Evolutionary conservation across 345 rosid species (phyloP).

Genomic region (Euphorbia peplus): DNA sequence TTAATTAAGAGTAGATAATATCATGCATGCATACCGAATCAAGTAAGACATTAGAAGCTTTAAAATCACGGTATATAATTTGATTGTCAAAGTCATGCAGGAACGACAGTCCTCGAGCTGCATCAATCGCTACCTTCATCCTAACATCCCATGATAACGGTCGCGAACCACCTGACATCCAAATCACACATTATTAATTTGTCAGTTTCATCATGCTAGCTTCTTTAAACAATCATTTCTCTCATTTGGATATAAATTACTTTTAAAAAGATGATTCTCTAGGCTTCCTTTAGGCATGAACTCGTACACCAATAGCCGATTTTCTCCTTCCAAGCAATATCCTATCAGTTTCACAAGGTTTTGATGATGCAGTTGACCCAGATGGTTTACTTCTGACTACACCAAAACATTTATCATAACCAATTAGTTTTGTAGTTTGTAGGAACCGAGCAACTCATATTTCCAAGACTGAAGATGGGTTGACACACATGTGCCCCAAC

Average conservation of each 20-base stretch:
- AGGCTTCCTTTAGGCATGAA: conserved; percentile 75
- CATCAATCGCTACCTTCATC: conserved; percentile 62
- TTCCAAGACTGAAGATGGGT: too few species aligned
- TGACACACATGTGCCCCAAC: too few species aligned
- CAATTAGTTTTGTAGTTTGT: too few species aligned
- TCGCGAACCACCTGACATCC: conserved; percentile 38
- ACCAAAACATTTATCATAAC: background rate
- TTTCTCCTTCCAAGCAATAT: conserved; percentile 56
- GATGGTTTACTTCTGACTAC: conserved; percentile 72
- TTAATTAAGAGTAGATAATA: too few species aligned
- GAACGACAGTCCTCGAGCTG: conserved; percentile 76
- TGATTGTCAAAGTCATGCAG: conserved; percentile 60
- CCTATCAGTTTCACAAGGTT: conserved; percentile 79
- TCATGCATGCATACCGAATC: conserved; percentile 66
- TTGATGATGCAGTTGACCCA: conserved; percentile 72
- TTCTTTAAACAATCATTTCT: too few species aligned
- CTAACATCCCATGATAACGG: conserved; percentile 69
- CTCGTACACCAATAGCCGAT: conserved; percentile 82
- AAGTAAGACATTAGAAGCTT: conserved; percentile 72
- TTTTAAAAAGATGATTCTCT: conserved; percentile 66
- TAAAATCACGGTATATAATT: conserved; percentile 83
- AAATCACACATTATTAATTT: too few species aligned
- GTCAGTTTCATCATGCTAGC: too few species aligned
- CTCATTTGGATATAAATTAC: conserved; percentile 34
- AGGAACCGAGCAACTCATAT: too few species aligned